A percentile compares a stretch with the other conserved stretches of the same genome.
Conservation (phyloP, 2,329 filamentous ascomycete species). For the Penicillium griseofulvum region DNA sequence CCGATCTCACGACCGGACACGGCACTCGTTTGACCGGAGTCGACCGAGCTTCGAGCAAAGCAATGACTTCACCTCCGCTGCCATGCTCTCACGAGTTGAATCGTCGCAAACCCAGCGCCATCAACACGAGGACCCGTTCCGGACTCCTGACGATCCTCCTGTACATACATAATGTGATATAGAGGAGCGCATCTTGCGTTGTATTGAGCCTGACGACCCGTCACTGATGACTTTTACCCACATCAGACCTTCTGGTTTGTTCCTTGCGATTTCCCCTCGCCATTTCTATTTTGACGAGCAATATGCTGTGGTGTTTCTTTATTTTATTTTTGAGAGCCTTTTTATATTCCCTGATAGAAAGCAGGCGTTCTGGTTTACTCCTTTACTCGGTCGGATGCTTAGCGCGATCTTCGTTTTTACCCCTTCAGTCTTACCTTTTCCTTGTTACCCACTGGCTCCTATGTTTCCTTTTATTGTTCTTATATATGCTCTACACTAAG, state of each 20-base stretch:
- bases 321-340: slow-evolving; percentile 26
- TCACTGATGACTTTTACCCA: slow-evolving; percentile 28
- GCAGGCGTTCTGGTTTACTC: slow-evolving; percentile 38
- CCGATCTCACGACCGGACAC: slow-evolving; percentile 81
- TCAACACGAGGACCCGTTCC: slow-evolving; percentile 35
- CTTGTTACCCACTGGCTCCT: not conserved
- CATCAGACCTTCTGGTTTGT: slow-evolving; percentile 32
- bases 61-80: slow-evolving; percentile 87
- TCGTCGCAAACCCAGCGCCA: slow-evolving; percentile 52
- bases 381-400: slow-evolving; percentile 29
- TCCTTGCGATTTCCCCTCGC: slow-evolving; percentile 17
- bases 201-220: slow-evolving; percentile 29
- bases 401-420: slow-evolving; percentile 26
- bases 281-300: slow-evolving; percentile 21
- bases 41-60: slow-evolving; percentile 82
- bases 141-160: slow-evolving; percentile 32
- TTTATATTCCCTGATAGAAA: slow-evolving; percentile 42
- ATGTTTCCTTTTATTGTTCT: slow-evolving; percentile 3
- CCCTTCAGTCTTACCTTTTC: slow-evolving; percentile 12
- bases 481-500: slow-evolving; percentile 16
- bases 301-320: slow-evolving; percentile 23
- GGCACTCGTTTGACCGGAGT: slow-evolving; percentile 81
- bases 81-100: slow-evolving; percentile 79
- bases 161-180: slow-evolving; percentile 29
- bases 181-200: slow-evolving; percentile 21